These are phyloP conservation scores for Crithidia bombi DNA, from an alignment of 208 protist species.

Conservation along the genomic window DNA sequence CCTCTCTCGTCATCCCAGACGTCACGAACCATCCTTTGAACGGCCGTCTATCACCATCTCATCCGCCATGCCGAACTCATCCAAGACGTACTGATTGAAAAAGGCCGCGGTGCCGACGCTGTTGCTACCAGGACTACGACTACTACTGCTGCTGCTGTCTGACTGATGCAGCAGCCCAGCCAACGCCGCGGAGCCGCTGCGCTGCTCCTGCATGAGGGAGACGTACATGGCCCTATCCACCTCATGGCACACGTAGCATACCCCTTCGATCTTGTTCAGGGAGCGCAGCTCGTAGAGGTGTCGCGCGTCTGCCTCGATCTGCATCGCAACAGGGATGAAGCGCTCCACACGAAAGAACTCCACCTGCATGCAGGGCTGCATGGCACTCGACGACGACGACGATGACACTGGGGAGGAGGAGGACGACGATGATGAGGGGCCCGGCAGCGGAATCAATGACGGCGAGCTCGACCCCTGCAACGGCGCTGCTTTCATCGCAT, in stretches of 20 bases:
- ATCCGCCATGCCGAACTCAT: conserved; percentile 81
- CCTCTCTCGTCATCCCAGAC: not conserved
- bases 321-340: conserved; percentile 88
- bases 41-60: conserved; percentile 60
- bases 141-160: not conserved
- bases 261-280: conserved; percentile 80
- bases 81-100: conserved; percentile 86
- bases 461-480: too few relatives aligned
- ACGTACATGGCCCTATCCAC: conserved; percentile 72
- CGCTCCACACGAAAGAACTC: conserved; percentile 88
- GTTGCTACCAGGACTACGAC: too few relatives aligned
- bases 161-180: conserved; percentile 7
- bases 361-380: conserved; percentile 33
- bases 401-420: not conserved
- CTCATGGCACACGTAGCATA: conserved; percentile 81
- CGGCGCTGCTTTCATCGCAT: too few relatives aligned
- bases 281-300: conserved; percentile 79
- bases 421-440: not conserved
- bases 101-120: conserved; percentile 30
- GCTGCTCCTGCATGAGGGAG: conserved; percentile 60
- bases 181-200: conserved; percentile 20
- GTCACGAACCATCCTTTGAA: conserved; percentile 49
- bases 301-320: conserved; percentile 87
- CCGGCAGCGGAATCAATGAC: conserved; percentile 4
- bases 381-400: not conserved